Conservation (phyloP, 2,329 filamentous ascomycete species). For the Verticillium dahliae region DNA sequence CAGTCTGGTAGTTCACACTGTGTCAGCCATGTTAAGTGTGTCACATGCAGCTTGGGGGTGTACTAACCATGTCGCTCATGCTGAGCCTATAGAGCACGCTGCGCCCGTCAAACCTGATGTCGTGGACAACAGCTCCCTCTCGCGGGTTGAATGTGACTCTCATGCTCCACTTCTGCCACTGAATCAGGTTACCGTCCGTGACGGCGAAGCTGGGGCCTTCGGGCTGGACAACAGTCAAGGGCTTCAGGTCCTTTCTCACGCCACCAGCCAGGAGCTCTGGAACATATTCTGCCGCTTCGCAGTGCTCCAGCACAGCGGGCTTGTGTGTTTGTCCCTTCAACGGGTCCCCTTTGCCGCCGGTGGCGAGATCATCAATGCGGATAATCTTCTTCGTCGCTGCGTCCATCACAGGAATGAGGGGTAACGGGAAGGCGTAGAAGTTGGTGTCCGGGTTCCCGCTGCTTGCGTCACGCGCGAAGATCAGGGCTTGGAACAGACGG, state of each 20-base stretch:
- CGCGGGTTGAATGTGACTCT: conserved; percentile 52
- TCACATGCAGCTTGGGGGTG: neutral
- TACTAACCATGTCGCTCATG: conserved; percentile 46
- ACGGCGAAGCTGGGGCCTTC: conserved; percentile 54
- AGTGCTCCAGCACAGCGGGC: neutral
- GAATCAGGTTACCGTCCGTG: conserved; percentile 23
- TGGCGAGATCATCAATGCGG: conserved; percentile 25
- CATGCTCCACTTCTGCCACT: conserved; percentile 53
- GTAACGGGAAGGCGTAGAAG: conserved; percentile 41
- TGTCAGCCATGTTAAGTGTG: neutral
- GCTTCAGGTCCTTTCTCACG: conserved; percentile 47
- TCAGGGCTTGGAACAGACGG: conserved; percentile 24
- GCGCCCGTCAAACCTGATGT: conserved; percentile 50
- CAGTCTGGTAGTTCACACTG: conserved; percentile 1
- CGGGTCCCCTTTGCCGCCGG: conserved; percentile 21
- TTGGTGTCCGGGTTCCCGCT: conserved; percentile 34
- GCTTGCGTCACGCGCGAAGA: conserved; percentile 22
- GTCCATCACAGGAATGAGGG: conserved; percentile 36
- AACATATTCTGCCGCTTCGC: conserved; percentile 18
- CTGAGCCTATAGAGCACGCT: conserved; percentile 50
- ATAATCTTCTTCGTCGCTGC: conserved; percentile 20
- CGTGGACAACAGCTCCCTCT: conserved; percentile 53
- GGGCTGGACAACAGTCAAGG: conserved; percentile 54
- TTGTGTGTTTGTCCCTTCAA: neutral
- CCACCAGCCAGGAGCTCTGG: conserved; percentile 33